Percentiles rank a stretch among this genome's conserved stretches.
Evolutionary conservation across 2,329 filamentous ascomycete species (phyloP).

Genomic region (Catunica adiposa): DNA sequence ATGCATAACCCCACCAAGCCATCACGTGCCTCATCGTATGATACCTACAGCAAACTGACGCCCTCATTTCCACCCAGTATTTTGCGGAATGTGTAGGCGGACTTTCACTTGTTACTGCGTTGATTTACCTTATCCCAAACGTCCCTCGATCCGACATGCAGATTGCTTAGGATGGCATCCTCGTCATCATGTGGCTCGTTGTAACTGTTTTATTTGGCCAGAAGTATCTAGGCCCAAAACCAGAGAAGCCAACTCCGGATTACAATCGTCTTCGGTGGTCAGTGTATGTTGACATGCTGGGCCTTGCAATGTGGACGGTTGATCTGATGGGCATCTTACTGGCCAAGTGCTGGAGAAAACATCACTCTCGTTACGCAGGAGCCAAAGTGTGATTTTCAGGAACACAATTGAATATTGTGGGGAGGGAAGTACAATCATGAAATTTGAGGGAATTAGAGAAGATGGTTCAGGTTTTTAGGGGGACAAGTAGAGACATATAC

Average conservation of each 20-base stretch:
- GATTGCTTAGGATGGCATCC: conserved; percentile 11
- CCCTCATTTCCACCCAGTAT: neutral
- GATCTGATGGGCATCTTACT: conserved; percentile 10
- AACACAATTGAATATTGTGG: neutral
- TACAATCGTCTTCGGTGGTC: conserved; percentile 12
- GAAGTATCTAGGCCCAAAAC: conserved; percentile 9
- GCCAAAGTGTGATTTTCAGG: too few relatives aligned
- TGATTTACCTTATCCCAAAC: conserved; percentile 13
- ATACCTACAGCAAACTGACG: neutral
- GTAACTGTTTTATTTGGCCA: conserved; percentile 9
- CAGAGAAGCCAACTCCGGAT: conserved; percentile 8
- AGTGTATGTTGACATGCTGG: conserved; percentile 11
- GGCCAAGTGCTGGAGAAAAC: conserved; percentile 4
- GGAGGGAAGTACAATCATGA: neutral
- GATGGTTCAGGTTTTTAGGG: neutral
- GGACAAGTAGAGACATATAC: neutral
- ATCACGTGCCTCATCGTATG: neutral
- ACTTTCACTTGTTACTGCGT: conserved; percentile 8
- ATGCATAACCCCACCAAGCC: neutral
- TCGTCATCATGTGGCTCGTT: conserved; percentile 12
- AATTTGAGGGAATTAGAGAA: neutral
- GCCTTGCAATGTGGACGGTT: conserved; percentile 10
- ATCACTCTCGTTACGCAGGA: neutral
- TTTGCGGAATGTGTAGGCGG: conserved; percentile 11
- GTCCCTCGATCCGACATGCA: conserved; percentile 8